Percentiles rank a stretch among this genome's conserved stretches.
phyloP scores from a whole-genome alignment of 805 yeast species.

The Wickerhamiella dianesei region DNA sequence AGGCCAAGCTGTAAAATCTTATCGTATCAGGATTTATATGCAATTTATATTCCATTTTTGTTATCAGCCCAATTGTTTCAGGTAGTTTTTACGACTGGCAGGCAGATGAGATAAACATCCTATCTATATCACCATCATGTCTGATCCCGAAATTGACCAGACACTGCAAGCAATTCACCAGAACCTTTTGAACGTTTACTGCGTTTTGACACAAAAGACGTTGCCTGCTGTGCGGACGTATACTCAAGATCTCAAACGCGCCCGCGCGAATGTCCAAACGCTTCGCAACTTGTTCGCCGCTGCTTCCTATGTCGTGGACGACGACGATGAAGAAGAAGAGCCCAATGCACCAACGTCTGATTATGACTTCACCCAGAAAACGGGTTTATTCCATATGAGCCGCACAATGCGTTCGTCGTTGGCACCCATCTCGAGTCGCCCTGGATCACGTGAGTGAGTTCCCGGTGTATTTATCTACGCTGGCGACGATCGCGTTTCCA shows the following conservation, averaged over 20 bases:
- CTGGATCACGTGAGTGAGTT: not conserved
- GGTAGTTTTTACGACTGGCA: no score
- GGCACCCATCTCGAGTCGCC: not conserved
- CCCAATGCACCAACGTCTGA: no score
- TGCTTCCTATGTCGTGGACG: not conserved
- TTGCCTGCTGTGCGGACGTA: slow-evolving; percentile 56
- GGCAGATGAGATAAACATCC: not conserved
- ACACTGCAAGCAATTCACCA: slow-evolving; percentile 68
- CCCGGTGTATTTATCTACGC: not conserved
- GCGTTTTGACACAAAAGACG: slow-evolving; percentile 50
- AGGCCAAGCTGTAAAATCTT: slow-evolving; percentile 25
- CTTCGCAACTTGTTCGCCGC: not conserved
- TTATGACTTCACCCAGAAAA: no score
- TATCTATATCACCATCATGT: not conserved
- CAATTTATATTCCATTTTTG: not conserved
- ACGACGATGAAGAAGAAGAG: not conserved
- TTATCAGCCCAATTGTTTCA: no score
- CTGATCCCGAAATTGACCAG: slow-evolving; percentile 37
- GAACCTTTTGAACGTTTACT: slow-evolving; percentile 54
- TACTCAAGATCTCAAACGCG: slow-evolving; percentile 13
- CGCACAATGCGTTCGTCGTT: not conserved
- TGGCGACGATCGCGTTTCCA: slow-evolving; percentile 33
- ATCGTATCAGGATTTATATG: not conserved
- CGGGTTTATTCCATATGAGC: not conserved
- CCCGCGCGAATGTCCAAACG: not conserved